phyloP scores from a whole-genome alignment of 176 grass and related monocot species.

The Phragmites australis region DNA sequence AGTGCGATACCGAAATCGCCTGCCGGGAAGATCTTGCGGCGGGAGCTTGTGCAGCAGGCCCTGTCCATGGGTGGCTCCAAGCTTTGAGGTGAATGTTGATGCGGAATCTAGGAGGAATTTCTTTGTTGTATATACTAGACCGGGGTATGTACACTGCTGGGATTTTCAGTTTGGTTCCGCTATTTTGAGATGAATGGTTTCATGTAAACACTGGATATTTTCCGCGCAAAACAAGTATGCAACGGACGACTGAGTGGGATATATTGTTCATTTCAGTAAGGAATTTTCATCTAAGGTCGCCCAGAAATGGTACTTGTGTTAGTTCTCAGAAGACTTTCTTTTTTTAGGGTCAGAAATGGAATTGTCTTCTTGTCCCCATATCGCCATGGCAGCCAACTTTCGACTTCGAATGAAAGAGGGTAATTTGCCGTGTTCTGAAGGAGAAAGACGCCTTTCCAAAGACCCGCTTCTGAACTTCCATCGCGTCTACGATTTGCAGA shows the following conservation, averaged over 20 bases:
- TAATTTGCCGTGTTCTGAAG: no score
- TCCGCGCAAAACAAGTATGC: background rate
- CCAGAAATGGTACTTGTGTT: background rate
- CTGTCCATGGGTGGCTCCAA: slow-evolving; percentile 49
- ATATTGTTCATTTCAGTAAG: background rate
- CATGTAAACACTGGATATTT: background rate
- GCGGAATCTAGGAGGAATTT: background rate
- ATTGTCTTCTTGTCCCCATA: background rate
- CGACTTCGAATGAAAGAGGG: no score
- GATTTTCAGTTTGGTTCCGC: background rate
- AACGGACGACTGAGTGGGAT: background rate
- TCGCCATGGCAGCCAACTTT: no score
- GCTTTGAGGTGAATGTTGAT: slow-evolving; percentile 48
- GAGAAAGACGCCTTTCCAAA: no score
- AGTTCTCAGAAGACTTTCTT: background rate
- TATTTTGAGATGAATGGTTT: background rate
- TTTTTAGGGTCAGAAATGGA: background rate
- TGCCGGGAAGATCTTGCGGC: slow-evolving; percentile 66
- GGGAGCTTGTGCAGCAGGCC: slow-evolving; percentile 54
- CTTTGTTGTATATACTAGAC: background rate
- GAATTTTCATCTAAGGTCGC: background rate
- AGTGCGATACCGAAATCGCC: slow-evolving; percentile 57
- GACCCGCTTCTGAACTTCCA: no score
- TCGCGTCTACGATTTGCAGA: background rate
- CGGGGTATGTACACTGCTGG: background rate